A percentile compares a stretch with the other conserved stretches of the same genome.
These are phyloP conservation scores for Monosporascus cannonballus DNA, from an alignment of 2,329 filamentous ascomycete genomes.

Conservation along the genomic window DNA sequence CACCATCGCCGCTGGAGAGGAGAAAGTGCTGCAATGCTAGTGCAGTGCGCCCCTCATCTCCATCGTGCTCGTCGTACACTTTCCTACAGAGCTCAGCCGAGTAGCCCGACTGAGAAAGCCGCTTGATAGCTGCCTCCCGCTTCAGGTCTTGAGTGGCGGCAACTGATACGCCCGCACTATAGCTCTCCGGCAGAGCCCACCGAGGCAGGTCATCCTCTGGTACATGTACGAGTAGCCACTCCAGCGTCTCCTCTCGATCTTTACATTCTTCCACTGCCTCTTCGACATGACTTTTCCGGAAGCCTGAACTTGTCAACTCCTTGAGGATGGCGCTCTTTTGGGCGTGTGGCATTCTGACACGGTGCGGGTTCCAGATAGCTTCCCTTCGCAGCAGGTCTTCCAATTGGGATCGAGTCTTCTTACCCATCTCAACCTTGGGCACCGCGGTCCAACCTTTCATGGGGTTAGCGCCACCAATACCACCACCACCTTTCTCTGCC, in stretches of 20 bases:
- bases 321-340: constrained; percentile 58
- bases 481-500: constrained; percentile 26
- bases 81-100: constrained; percentile 76
- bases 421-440: constrained; percentile 90
- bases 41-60: constrained; percentile 72
- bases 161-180: constrained; percentile 83
- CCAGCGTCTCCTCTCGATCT: constrained; percentile 84
- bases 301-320: constrained; percentile 73
- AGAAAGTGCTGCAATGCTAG: constrained; percentile 71
- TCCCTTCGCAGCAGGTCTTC: constrained; percentile 73
- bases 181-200: constrained; percentile 88
- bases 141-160: constrained; percentile 70
- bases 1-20: constrained; percentile 38
- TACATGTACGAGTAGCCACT: constrained; percentile 95
- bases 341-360: constrained; percentile 53
- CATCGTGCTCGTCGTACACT: constrained; percentile 61
- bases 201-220: constrained; percentile 92
- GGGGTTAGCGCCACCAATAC: constrained; percentile 32
- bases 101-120: constrained; percentile 78
- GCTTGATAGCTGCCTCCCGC: constrained; percentile 74
- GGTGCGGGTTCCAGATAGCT: constrained; percentile 82
- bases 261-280: constrained; percentile 86
- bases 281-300: constrained; percentile 81
- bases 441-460: constrained; percentile 77
- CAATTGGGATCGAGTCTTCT: constrained; percentile 68